These are phyloP conservation scores for Metarhizium brunneum DNA, from an alignment of 2,329 filamentous ascomycete species.

Conservation along the genomic window DNA sequence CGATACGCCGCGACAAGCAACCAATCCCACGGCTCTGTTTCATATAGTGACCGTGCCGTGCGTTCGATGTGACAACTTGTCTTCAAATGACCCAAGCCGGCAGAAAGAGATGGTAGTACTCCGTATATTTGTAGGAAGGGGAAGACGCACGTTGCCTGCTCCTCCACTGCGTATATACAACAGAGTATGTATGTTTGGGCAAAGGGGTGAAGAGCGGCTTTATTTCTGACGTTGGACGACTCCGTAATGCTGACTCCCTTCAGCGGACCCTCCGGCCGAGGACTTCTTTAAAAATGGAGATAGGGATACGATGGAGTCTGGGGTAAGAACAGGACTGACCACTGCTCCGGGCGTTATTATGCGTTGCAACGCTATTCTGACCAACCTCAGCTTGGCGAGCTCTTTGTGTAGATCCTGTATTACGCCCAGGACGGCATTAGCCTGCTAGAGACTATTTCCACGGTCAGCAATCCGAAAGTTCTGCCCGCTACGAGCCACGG, in stretches of 20 bases:
- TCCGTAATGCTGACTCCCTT: background rate
- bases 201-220: background rate
- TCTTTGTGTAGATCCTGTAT: background rate
- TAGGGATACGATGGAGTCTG: background rate
- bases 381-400: background rate
- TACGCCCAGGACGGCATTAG: background rate
- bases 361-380: background rate
- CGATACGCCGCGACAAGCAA: background rate
- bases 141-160: too few species aligned
- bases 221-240: background rate
- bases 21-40: background rate
- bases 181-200: too few species aligned
- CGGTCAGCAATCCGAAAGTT: background rate
- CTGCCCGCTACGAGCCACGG: background rate
- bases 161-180: too few species aligned
- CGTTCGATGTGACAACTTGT: background rate
- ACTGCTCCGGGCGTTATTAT: background rate
- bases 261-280: too few species aligned
- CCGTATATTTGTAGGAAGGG: too few species aligned
- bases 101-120: background rate
- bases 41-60: background rate
- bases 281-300: too few species aligned
- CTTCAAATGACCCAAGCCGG: background rate
- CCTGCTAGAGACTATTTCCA: background rate
- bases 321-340: background rate